phyloP scores from a whole-genome alignment of 805 yeast species.

The Pachysolen tannophilus region DNA sequence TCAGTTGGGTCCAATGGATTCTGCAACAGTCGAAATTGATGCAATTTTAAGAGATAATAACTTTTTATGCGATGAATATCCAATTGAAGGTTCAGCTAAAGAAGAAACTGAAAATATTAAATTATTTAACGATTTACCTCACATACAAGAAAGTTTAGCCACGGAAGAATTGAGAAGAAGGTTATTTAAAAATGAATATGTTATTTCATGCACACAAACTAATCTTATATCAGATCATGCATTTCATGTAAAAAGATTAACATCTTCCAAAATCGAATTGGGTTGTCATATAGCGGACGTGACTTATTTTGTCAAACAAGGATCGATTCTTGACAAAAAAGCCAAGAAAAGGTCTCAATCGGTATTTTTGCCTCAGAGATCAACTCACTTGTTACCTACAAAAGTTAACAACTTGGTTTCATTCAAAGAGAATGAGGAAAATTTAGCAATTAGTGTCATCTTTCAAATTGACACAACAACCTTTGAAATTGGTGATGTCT shows the following conservation, averaged over 20 bases:
- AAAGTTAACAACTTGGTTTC: constrained; percentile 53
- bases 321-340: constrained; percentile 76
- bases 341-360: constrained; percentile 86
- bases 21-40: constrained; percentile 71
- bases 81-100: constrained; percentile 29
- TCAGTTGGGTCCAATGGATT: constrained; percentile 76
- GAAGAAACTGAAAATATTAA: constrained; percentile 7
- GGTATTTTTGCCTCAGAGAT: constrained; percentile 76
- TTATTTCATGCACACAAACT: constrained; percentile 54
- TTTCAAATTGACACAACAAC: constrained; percentile 70
- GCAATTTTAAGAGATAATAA: constrained; percentile 85
- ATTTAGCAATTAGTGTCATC: constrained; percentile 68
- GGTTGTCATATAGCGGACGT: constrained; percentile 86
- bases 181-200: constrained; percentile 50
- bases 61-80: constrained; percentile 73
- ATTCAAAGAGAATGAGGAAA: constrained; percentile 49
- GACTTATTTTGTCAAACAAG: constrained; percentile 61
- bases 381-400: constrained; percentile 60
- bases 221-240: constrained; percentile 67
- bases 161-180: constrained; percentile 32
- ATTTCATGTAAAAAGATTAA: constrained; percentile 60
- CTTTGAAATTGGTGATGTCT: constrained; percentile 66
- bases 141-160: constrained; percentile 29
- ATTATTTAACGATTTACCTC: constrained; percentile 30
- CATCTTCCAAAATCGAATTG: constrained; percentile 58